Evolutionary conservation across 1,139 yeast genomes (phyloP), one percentile per base, ranked within the genome.

Genomic region (Kodamaea ohmeri): DNA sequence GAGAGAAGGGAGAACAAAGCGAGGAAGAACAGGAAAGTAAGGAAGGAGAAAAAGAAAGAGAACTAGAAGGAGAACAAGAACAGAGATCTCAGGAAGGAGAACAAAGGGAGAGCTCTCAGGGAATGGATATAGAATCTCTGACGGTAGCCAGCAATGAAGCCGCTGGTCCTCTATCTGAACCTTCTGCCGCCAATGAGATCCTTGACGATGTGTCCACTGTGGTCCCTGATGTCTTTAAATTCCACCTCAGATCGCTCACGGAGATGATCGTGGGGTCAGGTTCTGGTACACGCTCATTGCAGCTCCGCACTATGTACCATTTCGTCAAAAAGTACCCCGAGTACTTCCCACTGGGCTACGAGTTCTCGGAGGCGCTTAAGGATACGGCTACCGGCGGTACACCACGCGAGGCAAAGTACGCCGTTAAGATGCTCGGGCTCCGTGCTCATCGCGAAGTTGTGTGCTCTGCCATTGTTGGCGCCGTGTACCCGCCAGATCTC

Each of bases 211-310:
- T 87, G 6, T 81, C 96, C 0, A 52, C 60, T 3, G 67, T 73
- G 3, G 67, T 76, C 34, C 96, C 96, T 0, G 73, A 74, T 13
- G 78, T 83, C 1, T 74, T 87, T 55, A 76, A 76, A 48, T 71
- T 73, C 29, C 85, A 85, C 50, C 65, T 83, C 3, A 61, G 67
- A 9, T 71, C 71, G 7, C 61, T 88, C 38, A 65, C 73, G 1
- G 59, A 68, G 0, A 48, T 69, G 11, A 60, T 80, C 11, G 63
- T 62, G 13, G 52, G 46, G 35, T 32, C 21, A 24, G 37, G 9
- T 36, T 35, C 13, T 39, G 58, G 5, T 43, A 52, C 24, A 47
- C 48, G 3, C 13, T 13, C 34, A 7, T 35, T 45, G 9, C 51
- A 48, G 19, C 60, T 88, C 46, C 79, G 73, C 48, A 79, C 92